Percentiles rank a stretch among this genome's conserved stretches.
Conservation (phyloP, 2,329 filamentous ascomycete genomes). For the Pseudopithomyces maydicus region DNA sequence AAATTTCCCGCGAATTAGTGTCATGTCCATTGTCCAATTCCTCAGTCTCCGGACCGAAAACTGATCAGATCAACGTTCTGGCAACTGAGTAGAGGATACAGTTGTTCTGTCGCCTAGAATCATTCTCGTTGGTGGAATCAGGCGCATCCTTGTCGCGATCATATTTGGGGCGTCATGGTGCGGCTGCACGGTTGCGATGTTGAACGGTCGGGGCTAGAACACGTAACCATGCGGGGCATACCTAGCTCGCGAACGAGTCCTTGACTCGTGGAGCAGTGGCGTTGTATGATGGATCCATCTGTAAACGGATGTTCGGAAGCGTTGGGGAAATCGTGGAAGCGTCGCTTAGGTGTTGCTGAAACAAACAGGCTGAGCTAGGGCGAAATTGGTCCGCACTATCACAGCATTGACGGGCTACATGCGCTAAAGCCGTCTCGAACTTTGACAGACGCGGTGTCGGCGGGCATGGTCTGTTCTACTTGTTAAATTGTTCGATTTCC, state of each 20-base stretch:
- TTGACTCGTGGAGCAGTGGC: too few species aligned
- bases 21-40: neutral
- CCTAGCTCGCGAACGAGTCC: too few species aligned
- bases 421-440: too few species aligned
- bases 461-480: too few species aligned
- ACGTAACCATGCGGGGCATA: neutral
- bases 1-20: neutral
- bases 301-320: neutral
- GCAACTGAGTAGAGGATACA: neutral
- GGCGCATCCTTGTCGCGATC: neutral
- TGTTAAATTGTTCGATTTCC: too few species aligned
- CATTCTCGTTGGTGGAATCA: conserved; percentile 12
- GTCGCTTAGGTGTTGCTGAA: neutral
- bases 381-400: neutral
- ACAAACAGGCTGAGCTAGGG: neutral
- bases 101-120: neutral
- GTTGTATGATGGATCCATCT: neutral
- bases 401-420: too few species aligned
- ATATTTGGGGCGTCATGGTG: conserved; percentile 10
- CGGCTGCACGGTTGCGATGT: conserved; percentile 2
- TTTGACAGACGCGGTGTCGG: too few species aligned
- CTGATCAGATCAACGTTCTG: neutral
- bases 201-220: neutral
- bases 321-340: too few species aligned
- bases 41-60: neutral